phyloP scores from a whole-genome alignment of 2,329 filamentous ascomycete species.

The Lasiodiplodia gonubiensis region DNA sequence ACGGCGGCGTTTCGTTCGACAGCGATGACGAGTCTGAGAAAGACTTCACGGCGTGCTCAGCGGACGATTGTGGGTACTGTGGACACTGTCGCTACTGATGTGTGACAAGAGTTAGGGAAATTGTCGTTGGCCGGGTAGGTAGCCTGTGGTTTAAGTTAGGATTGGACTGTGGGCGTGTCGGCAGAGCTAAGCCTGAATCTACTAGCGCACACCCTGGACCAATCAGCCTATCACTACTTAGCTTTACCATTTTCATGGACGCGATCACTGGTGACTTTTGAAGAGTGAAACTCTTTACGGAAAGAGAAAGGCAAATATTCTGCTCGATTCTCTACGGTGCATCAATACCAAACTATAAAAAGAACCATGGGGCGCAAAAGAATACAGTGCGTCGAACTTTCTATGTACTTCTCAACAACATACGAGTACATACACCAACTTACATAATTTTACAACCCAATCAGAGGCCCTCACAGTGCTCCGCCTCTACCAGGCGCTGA shows the following conservation, averaged over 20 bases:
- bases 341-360: too few relatives aligned
- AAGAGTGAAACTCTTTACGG: too few relatives aligned
- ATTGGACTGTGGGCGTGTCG: not conserved
- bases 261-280: too few relatives aligned
- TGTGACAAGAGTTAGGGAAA: not conserved
- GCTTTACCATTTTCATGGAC: too few relatives aligned
- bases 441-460: too few relatives aligned
- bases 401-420: too few relatives aligned
- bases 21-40: slow-evolving; percentile 33
- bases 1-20: slow-evolving; percentile 29
- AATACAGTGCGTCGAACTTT: too few relatives aligned
- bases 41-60: slow-evolving; percentile 47
- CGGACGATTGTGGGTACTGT: slow-evolving; percentile 45
- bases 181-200: not conserved
- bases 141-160: not conserved
- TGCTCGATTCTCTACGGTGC: too few relatives aligned
- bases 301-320: too few relatives aligned
- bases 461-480: not conserved
- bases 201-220: not conserved
- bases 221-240: too few relatives aligned
- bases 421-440: too few relatives aligned
- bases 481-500: not conserved
- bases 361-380: too few relatives aligned
- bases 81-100: slow-evolving; percentile 39
- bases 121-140: not conserved